phyloP scores from a whole-genome alignment of 2,329 filamentous ascomycete genomes.

The Dryadomyces quercivorus region DNA sequence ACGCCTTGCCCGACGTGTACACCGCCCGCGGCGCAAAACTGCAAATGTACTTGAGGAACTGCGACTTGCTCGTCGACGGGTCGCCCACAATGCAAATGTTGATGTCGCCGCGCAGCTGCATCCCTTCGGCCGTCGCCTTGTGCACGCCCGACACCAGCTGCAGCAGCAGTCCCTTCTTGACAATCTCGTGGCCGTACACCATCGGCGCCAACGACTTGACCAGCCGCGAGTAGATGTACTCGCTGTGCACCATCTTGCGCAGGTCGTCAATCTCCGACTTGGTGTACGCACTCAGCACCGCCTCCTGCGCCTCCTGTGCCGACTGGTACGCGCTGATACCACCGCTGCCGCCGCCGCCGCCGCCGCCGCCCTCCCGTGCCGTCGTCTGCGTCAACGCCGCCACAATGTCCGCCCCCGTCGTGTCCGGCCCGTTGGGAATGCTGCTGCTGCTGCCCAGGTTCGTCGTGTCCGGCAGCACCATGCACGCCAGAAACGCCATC shows the following conservation, averaged over 20 bases:
- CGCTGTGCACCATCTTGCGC: slow-evolving; percentile 84
- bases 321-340: slow-evolving; percentile 29
- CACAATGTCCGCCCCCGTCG: slow-evolving; percentile 73
- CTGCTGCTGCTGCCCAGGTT: slow-evolving; percentile 64
- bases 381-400: slow-evolving; percentile 67
- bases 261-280: slow-evolving; percentile 82
- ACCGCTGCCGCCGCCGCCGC: slow-evolving; percentile 6
- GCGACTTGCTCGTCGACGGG: slow-evolving; percentile 92
- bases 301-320: slow-evolving; percentile 52
- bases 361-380: slow-evolving; percentile 45
- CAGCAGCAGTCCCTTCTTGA: slow-evolving; percentile 91
- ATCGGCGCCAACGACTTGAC: slow-evolving; percentile 93
- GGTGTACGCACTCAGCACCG: slow-evolving; percentile 76
- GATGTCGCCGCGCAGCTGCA: slow-evolving; percentile 92
- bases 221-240: slow-evolving; percentile 86
- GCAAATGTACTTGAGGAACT: slow-evolving; percentile 97
- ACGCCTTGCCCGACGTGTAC: slow-evolving; percentile 96
- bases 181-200: slow-evolving; percentile 93
- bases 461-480: slow-evolving; percentile 82
- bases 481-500: slow-evolving; percentile 91
- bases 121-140: slow-evolving; percentile 85
- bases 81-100: slow-evolving; percentile 98
- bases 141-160: slow-evolving; percentile 93
- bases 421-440: slow-evolving; percentile 21
- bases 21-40: slow-evolving; percentile 93